These are phyloP conservation scores for Leccinum variicolor DNA, from an alignment of 768 basidiomycete genomes.

Conservation along the genomic window DNA sequence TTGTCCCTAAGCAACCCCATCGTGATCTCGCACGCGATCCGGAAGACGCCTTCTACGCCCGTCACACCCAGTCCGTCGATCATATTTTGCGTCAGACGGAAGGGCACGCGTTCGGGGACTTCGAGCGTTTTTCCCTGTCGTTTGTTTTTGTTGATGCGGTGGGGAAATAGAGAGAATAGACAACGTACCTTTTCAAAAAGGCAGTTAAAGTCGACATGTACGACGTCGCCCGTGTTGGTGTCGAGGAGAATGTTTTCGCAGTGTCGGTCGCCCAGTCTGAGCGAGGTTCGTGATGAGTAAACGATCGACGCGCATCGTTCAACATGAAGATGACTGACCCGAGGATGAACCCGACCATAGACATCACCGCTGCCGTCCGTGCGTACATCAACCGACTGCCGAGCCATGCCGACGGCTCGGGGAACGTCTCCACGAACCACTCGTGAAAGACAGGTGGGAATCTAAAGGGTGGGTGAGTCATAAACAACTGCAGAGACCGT, in stretches of 20 bases:
- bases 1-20: conserved; percentile 84
- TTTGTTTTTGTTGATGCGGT: background rate
- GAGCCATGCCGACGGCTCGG: conserved; percentile 94
- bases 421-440: conserved; percentile 97
- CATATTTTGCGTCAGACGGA: conserved; percentile 90
- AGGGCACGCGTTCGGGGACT: conserved; percentile 89
- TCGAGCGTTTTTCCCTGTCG: conserved; percentile 79
- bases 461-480: conserved; percentile 32
- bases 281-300: background rate
- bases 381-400: conserved; percentile 82
- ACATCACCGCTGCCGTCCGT: conserved; percentile 94
- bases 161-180: background rate
- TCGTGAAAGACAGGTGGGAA: conserved; percentile 89
- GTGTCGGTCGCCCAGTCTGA: conserved; percentile 95
- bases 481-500: background rate
- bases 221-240: conserved; percentile 78
- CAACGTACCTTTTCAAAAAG: conserved; percentile 83
- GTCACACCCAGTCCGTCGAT: conserved; percentile 91
- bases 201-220: conserved; percentile 98
- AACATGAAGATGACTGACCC: conserved; percentile 48
- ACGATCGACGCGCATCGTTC: background rate
- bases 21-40: conserved; percentile 88
- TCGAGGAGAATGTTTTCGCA: conserved; percentile 96
- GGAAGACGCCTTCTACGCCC: conserved; percentile 92
- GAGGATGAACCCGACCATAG: conserved; percentile 95